Evolutionary conservation across 345 rosid species (phyloP).

Genomic region (Rubroshorea leprosula): DNA sequence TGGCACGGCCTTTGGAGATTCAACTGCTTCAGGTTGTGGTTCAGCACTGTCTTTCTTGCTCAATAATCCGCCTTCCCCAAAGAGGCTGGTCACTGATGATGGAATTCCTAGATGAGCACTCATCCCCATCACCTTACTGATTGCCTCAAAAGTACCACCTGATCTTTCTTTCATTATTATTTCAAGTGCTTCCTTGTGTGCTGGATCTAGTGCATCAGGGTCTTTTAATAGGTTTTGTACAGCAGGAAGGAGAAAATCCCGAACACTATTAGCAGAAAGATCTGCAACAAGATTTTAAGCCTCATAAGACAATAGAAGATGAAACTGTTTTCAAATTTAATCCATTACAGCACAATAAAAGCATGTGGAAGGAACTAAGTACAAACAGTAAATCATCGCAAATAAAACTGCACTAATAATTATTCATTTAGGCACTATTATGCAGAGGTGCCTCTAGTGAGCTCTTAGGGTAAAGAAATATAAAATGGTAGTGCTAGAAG

Average conservation of each 20-base stretch:
- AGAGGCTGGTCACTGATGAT: slow-evolving; percentile 81
- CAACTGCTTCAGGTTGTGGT: slow-evolving; percentile 33
- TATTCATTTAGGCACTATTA: too few relatives aligned
- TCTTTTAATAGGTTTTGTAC: slow-evolving; percentile 84
- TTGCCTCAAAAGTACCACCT: slow-evolving; percentile 72
- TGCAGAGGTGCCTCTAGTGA: too few relatives aligned
- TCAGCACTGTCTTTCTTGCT: slow-evolving; percentile 68
- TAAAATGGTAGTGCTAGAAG: too few relatives aligned
- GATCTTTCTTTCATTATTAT: slow-evolving; percentile 87
- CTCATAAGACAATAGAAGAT: slow-evolving; percentile 7
- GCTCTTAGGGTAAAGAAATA: too few relatives aligned
- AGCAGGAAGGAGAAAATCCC: slow-evolving; percentile 72
- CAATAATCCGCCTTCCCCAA: slow-evolving; percentile 74
- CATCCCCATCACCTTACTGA: slow-evolving; percentile 95
- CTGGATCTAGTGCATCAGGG: slow-evolving; percentile 83
- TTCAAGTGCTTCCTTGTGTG: slow-evolving; percentile 93
- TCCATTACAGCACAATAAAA: neutral
- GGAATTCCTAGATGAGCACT: slow-evolving; percentile 91
- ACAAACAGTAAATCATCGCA: too few relatives aligned
- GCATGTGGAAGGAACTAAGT: neutral
- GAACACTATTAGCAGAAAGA: slow-evolving; percentile 58
- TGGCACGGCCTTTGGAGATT: slow-evolving; percentile 41
- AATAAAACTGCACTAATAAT: too few relatives aligned
- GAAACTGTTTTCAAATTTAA: slow-evolving; percentile 5
- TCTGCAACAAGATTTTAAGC: slow-evolving; percentile 35